Conservation (phyloP, 139 green algal genomes). For the Chlorella sp. region DNA sequence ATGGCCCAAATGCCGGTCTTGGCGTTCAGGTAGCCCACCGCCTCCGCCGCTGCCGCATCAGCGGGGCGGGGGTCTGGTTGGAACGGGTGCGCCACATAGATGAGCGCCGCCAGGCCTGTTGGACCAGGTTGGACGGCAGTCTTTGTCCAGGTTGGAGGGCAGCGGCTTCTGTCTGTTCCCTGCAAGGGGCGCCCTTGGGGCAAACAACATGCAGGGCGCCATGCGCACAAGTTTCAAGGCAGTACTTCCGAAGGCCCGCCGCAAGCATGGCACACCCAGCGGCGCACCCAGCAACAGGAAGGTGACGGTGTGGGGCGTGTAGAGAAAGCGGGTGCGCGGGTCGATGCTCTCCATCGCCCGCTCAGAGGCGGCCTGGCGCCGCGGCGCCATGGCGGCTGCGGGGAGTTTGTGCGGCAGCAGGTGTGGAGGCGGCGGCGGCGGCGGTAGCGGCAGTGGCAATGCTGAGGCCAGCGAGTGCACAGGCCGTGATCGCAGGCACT, state of each 20-base stretch:
- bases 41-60: slow-evolving; percentile 19
- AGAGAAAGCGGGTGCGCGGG: slow-evolving; percentile 66
- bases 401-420: background rate
- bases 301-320: slow-evolving; percentile 66
- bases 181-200: too few relatives aligned
- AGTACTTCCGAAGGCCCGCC: too few relatives aligned
- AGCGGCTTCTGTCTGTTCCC: too few relatives aligned
- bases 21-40: slow-evolving; percentile 44
- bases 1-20: slow-evolving; percentile 64
- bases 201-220: too few relatives aligned
- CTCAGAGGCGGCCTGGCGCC: background rate
- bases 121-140: background rate
- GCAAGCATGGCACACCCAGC: background rate
- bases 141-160: too few relatives aligned
- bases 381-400: background rate
- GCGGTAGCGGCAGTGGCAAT: too few relatives aligned
- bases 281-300: slow-evolving; percentile 58
- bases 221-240: too few relatives aligned
- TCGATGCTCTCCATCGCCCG: slow-evolving; percentile 47
- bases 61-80: slow-evolving; percentile 11
- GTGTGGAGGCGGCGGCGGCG: background rate
- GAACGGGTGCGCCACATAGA: slow-evolving; percentile 49
- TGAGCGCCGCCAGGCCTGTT: slow-evolving; percentile 37
- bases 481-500: too few relatives aligned
- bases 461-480: too few relatives aligned